These are phyloP conservation scores for Dysphania ambrosioides DNA, from an alignment of 148 eudicot species.

Conservation along the genomic window DNA sequence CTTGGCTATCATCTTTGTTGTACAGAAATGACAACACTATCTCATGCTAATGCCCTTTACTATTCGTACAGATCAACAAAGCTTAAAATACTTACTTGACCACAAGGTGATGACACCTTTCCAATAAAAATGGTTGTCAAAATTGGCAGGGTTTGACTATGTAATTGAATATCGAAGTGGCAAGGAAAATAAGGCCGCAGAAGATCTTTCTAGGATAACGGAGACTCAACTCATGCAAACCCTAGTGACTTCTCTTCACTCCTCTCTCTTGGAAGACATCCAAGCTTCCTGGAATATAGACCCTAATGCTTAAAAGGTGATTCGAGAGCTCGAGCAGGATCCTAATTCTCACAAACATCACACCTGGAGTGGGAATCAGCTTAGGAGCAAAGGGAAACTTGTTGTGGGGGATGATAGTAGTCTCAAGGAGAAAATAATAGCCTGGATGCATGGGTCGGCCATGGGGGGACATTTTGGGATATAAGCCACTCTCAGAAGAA, in stretches of 20 bases:
- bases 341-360: no score
- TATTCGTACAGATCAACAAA: not conserved
- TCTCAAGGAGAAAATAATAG: no score
- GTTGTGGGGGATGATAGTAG: no score
- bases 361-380: no score
- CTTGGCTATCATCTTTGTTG: not conserved
- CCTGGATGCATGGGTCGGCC: not conserved
- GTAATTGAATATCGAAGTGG: not conserved
- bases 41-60: not conserved
- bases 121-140: not conserved
- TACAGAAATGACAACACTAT: not conserved
- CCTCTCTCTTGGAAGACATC: no score
- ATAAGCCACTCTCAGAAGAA: not conserved
- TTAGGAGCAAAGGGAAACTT: no score
- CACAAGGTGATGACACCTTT: not conserved
- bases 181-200: no score
- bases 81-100: not conserved
- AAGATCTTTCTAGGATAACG: not conserved
- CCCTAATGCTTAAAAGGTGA: no score
- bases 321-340: no score
- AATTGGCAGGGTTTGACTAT: not conserved
- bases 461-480: not conserved
- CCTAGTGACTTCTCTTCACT: no score
- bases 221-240: no score
- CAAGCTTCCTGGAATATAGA: no score